A percentile compares a stretch with the other conserved stretches of the same genome.
Conservation (phyloP, 2,329 filamentous ascomycete species). For the Beauveria scarabaeidicola region DNA sequence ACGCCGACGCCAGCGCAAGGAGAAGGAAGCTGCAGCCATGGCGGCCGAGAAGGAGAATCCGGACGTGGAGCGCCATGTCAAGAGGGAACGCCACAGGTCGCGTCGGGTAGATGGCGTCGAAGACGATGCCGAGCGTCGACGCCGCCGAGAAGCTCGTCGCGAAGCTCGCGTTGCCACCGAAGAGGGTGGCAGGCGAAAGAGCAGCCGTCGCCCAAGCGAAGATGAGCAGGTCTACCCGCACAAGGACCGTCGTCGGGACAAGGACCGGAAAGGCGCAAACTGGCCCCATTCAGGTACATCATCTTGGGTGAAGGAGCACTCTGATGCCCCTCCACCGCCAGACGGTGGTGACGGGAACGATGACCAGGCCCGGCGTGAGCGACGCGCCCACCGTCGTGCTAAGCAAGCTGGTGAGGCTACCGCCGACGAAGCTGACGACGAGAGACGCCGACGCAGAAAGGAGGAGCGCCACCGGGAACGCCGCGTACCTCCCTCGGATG, state of each 20-base stretch:
- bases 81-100: conserved; percentile 42
- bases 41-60: conserved; percentile 35
- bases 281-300: conserved; percentile 58
- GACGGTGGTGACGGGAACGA: conserved; percentile 34
- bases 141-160: conserved; percentile 38
- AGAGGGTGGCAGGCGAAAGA: conserved; percentile 25
- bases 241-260: conserved; percentile 30
- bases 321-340: conserved; percentile 52
- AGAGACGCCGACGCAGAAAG: conserved; percentile 34
- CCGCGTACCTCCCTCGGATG: conserved; percentile 11
- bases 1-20: conserved; percentile 40
- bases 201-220: conserved; percentile 33
- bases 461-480: conserved; percentile 31
- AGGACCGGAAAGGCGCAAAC: conserved; percentile 27
- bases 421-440: conserved; percentile 36
- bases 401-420: conserved; percentile 30
- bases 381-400: conserved; percentile 36
- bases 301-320: conserved; percentile 59
- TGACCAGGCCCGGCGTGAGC: conserved; percentile 42
- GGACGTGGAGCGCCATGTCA: conserved; percentile 36
- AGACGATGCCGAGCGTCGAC: conserved; percentile 47
- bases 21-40: conserved; percentile 36
- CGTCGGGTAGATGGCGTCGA: conserved; percentile 32
- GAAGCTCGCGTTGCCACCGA: conserved; percentile 34
- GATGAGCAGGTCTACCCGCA: conserved; percentile 38